Evolutionary conservation across 75 land plant genomes (phyloP).

Genomic region (Gnetum montanum): DNA sequence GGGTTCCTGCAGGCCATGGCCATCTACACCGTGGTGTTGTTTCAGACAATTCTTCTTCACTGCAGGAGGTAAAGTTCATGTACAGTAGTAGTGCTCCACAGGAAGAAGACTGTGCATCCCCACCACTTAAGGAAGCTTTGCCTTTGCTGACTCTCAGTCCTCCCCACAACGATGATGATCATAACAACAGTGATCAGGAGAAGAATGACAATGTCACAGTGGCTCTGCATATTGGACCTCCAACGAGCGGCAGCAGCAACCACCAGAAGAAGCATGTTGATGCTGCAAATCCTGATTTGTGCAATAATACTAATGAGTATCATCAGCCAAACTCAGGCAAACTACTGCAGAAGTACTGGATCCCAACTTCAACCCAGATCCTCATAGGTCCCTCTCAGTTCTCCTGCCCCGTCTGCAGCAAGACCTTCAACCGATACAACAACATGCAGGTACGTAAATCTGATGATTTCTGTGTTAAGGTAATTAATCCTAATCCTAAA

Average conservation of each 20-base stretch:
- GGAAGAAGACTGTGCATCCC: constrained; percentile 13
- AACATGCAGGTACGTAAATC: constrained; percentile 64
- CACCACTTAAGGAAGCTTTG: constrained; percentile 46
- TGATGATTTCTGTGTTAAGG: background rate
- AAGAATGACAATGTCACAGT: constrained; percentile 18
- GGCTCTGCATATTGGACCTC: constrained; percentile 47
- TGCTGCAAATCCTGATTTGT: constrained; percentile 13
- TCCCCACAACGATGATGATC: constrained; percentile 17
- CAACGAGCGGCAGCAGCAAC: background rate
- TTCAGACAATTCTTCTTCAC: background rate
- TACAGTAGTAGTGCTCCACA: background rate
- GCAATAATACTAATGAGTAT: constrained; percentile 1
- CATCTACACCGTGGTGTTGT: too few species aligned
- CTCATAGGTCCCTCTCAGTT: constrained; percentile 85
- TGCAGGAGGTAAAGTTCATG: background rate
- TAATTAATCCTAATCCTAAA: background rate
- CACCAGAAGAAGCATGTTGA: background rate
- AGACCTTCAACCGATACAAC: constrained; percentile 82
- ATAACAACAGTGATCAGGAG: constrained; percentile 7
- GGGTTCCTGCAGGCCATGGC: background rate
- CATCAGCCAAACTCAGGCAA: constrained; percentile 1
- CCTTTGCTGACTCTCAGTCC: constrained; percentile 55
- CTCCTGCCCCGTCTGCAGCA: constrained; percentile 77
- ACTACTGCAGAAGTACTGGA: constrained; percentile 51
- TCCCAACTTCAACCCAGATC: constrained; percentile 83